Base-by-base conservation (phyloP, 768 basidiomycete genomes). In the Hypholoma sublateritium region DNA sequence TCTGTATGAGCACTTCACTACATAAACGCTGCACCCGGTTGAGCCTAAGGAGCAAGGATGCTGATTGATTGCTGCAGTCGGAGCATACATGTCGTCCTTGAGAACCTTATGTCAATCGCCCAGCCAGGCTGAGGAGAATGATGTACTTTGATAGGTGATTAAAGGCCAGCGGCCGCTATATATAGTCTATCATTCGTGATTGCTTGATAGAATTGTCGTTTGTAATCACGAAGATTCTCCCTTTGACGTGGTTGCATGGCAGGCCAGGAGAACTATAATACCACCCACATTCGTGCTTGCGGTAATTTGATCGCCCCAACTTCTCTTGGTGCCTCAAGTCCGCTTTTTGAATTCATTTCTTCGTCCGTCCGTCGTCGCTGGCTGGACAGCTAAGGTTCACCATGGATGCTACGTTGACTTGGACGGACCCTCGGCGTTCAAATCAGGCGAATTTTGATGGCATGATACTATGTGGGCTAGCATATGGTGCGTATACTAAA, bases 401-500 rank as follows among this genome's bases (percentile, higher is more conserved):
- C 12, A 56, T 56, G 55, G 46, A 48, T 28, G 36, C 55, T 21
- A 56, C 55, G 6, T 32, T 42, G 24, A 47, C 35, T 51, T 37
- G 50, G 36, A 35, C 37, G 37, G 35, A 37, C 17, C 37, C 47
- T 22, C 2, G 17, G 17, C 41, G 34, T n/a, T 28, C 39, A 45
- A 71, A 69, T 44, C 65, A 65, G 34, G 71, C 72, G 22, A 66
- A 60, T 57, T 75, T 74, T 56, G 70, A 72, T 62, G 75, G 75
- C 32, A 52, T 67, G 16, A 58, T 73, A 34, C 52, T 77, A 41
- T 61, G 68, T 54, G 63, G 66, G 13, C 63, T 77, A 56, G 64
- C 71, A 9, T 77, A 73, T 63, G 75, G 74, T 74, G 49, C 53
- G 53, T 53, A 35, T n/a, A 44, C 9, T 22, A 68, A 28, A 14